These are phyloP conservation scores for Vanilla planifolia DNA, from an alignment of 106 monocot species.

Conservation along the genomic window DNA sequence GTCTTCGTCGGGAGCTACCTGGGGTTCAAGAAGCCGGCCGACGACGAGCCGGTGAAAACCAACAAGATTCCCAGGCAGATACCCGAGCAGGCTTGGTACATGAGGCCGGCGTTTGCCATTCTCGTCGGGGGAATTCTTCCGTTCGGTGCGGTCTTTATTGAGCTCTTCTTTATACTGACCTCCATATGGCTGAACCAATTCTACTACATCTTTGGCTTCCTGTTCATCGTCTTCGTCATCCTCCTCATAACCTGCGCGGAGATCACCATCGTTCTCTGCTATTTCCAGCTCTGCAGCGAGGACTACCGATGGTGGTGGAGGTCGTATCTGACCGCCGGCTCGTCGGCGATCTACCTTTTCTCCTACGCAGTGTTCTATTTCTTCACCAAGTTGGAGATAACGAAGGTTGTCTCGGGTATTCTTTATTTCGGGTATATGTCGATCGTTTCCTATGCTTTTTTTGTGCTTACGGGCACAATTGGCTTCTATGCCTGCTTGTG, in stretches of 20 bases:
- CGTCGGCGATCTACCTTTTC: constrained; percentile 21
- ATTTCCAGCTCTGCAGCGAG: constrained; percentile 24
- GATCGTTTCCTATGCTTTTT: constrained; percentile 17
- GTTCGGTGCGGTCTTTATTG: constrained; percentile 18
- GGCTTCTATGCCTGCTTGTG: constrained; percentile 22
- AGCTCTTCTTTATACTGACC: constrained; percentile 25
- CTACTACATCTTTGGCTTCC: constrained; percentile 27
- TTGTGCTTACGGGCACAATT: constrained; percentile 19
- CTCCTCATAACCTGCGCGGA: constrained; percentile 20
- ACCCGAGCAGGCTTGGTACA: constrained; percentile 27
- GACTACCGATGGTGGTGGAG: constrained; percentile 31
- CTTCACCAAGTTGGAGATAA: constrained; percentile 27
- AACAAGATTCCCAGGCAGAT: constrained; percentile 24
- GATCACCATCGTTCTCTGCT: constrained; percentile 21
- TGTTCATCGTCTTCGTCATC: constrained; percentile 21
- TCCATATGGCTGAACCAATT: constrained; percentile 26
- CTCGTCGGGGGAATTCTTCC: constrained; percentile 17
- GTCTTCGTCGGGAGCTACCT: constrained; percentile 18
- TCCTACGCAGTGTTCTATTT: constrained; percentile 18
- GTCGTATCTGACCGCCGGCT: constrained; percentile 23
- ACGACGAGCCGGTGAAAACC: constrained; percentile 15
- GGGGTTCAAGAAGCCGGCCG: constrained; percentile 12
- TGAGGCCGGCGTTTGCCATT: constrained; percentile 13
- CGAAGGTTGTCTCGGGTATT: constrained; percentile 19
- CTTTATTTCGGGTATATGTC: constrained; percentile 27